Evolutionary conservation across 352 stramenopile genomes (phyloP), one percentile per base, ranked within the genome.

Genomic region (Pythium monospermum): DNA sequence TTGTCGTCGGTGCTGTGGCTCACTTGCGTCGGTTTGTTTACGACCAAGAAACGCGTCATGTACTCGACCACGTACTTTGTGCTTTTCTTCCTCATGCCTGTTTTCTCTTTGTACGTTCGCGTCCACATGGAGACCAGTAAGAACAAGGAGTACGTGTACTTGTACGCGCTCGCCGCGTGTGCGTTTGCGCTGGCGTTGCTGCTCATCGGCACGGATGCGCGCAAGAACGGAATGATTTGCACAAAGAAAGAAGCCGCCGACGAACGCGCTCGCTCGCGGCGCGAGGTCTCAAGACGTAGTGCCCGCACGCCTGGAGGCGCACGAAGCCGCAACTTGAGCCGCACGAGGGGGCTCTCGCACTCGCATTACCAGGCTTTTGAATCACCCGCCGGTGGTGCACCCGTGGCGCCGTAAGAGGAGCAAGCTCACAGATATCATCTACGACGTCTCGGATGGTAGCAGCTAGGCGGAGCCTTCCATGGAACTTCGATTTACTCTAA

Each of bases 1-100:
- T 61, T 82, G 2, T 89, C 77, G 18, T 84, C 78, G 13, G 76
- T 86, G 45, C 70, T 85, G 4, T 93, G 80, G 76, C 69, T 88
- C 33, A 82, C 81, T 36, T 74, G 68, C 23, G 74, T 87, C 30
- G 79, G 79, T 15, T 59, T 93, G 13, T 93, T 93, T 59, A 68
- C 61, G 32, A 87, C 82, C 4, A 76, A 69, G 27, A 56, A 75
- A 47, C 81, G 81, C 31, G 68, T 77, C 6, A 40, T 86, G 30
- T 83, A 78, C 33, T 72, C 80, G 58, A 85, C 76, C 10, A 41
- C 80, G 26, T 77, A 82, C 49, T 92, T 87, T 49, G 70, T 76
- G 57, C 23, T 90, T n/a, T 92, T 87, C 49, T 92, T 90, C 59
- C 35, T 83, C 35, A 19, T 85, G 47, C 79, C 79, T 0, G 57